A percentile compares a stretch with the other conserved stretches of the same genome.
Conservation (phyloP, 2,329 filamentous ascomycete species). For the Pyrenochaeta sp. region DNA sequence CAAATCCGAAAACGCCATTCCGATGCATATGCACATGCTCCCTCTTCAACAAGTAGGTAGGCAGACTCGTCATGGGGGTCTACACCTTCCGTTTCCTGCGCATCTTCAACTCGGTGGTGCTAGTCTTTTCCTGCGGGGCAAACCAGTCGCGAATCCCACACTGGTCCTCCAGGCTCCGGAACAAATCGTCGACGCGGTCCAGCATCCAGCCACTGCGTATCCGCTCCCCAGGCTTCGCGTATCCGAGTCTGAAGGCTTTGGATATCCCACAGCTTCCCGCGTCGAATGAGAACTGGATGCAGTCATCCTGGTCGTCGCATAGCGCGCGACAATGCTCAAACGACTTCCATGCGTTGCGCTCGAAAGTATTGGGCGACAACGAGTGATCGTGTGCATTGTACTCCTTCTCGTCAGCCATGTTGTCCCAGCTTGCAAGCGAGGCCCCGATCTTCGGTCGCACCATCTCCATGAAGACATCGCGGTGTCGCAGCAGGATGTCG, state of each 20-base stretch:
- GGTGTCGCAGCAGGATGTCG: constrained; percentile 44
- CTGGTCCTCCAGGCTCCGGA: constrained; percentile 37
- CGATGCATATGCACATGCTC: too few relatives aligned
- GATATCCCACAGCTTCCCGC: constrained; percentile 41
- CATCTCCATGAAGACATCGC: constrained; percentile 46
- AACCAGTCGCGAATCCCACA: constrained; percentile 47
- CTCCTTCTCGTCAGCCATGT: constrained; percentile 45
- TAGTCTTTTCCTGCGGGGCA: constrained; percentile 28
- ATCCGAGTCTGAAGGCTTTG: constrained; percentile 40
- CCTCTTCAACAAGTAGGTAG: too few relatives aligned
- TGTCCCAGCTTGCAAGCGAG: constrained; percentile 41
- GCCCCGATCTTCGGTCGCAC: constrained; percentile 39
- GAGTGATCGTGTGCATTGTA: constrained; percentile 45
- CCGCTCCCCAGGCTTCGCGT: constrained; percentile 35
- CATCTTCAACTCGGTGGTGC: constrained; percentile 23
- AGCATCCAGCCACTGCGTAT: constrained; percentile 46
- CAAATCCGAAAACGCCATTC: too few relatives aligned
- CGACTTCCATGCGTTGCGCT: constrained; percentile 45
- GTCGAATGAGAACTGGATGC: constrained; percentile 46
- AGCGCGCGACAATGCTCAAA: constrained; percentile 44
- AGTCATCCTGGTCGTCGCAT: constrained; percentile 42
- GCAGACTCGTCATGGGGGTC: too few relatives aligned
- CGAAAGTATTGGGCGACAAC: constrained; percentile 24
- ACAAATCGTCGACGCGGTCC: constrained; percentile 44
- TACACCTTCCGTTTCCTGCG: constrained; percentile 16